Evolutionary conservation across 441 rosid species (phyloP).

Genomic region (Erysimum pusillum): DNA sequence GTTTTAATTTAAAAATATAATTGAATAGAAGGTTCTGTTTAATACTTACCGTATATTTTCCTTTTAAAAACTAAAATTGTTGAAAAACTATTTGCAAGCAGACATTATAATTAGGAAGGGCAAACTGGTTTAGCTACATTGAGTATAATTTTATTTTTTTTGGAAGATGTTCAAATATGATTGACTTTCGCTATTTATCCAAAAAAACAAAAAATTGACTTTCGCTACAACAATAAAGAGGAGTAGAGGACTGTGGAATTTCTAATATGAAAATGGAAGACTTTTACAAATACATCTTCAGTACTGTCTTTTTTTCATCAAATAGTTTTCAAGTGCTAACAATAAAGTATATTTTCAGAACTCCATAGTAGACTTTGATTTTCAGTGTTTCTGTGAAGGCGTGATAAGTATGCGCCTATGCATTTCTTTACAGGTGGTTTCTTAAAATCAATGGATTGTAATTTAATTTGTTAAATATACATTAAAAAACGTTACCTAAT

Average conservation of each 20-base stretch:
- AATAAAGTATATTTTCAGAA: background rate
- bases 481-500: background rate
- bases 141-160: too few relatives aligned
- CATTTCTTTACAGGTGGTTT: background rate
- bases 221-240: too few relatives aligned
- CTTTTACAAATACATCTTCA: too few relatives aligned
- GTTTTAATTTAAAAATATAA: background rate
- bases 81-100: too few relatives aligned
- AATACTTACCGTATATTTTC: background rate
- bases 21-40: background rate
- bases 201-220: too few relatives aligned
- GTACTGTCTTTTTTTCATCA: background rate
- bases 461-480: background rate
- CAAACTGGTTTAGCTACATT: too few relatives aligned
- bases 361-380: slow-evolving; percentile 7
- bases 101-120: too few relatives aligned
- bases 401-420: background rate
- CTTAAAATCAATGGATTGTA: background rate
- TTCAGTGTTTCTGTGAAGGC: background rate
- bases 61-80: too few relatives aligned
- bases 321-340: background rate
- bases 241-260: too few relatives aligned
- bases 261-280: too few relatives aligned
- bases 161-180: too few relatives aligned
- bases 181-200: too few relatives aligned